Evolutionary conservation across 495 filamentous ascomycete species (phyloP).

Genomic region (Neurospora sp.): DNA sequence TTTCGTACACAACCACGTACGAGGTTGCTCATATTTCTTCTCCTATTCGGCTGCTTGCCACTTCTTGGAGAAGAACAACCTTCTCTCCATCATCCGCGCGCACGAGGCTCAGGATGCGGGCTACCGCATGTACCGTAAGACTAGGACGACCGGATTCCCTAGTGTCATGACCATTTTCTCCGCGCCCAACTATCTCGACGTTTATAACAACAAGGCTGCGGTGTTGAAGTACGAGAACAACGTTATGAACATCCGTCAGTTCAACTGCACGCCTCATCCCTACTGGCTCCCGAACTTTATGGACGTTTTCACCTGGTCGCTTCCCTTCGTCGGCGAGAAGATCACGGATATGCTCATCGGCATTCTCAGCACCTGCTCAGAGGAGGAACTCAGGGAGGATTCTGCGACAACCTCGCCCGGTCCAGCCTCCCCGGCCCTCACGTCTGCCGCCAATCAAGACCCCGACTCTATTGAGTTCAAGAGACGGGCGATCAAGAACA

Average conservation of each 20-base stretch:
- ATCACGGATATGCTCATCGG: conserved; percentile 99
- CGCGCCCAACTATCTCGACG: conserved; percentile 94
- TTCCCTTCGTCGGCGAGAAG: conserved; percentile 98
- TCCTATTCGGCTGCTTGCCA: conserved; percentile 97
- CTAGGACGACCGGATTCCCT: conserved; percentile 91
- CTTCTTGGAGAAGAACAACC: conserved; percentile 97
- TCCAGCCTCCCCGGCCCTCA: conserved; percentile 59
- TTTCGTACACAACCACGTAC: conserved; percentile 96
- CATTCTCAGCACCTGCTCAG: conserved; percentile 94
- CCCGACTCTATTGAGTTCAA: conserved; percentile 83
- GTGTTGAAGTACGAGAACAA: conserved; percentile 99
- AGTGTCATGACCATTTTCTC: conserved; percentile 99
- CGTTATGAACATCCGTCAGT: conserved; percentile 99
- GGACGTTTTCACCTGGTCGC: conserved; percentile 99
- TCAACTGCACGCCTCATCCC: conserved; percentile 98
- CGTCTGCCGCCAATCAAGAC: conserved; percentile 41
- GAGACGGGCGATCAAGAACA: conserved; percentile 95
- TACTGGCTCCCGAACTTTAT: conserved; percentile 99
- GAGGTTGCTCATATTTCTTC: conserved; percentile 98
- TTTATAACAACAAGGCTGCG: conserved; percentile 99
- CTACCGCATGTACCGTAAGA: conserved; percentile 98
- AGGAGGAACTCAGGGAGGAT: conserved; percentile 87
- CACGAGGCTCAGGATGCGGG: conserved; percentile 98
- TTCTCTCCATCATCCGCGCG: conserved; percentile 95
- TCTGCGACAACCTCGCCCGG: conserved; percentile 45